These are phyloP conservation scores for Dictyostelium purpureum DNA, from an alignment of 78 protist species.

Conservation along the genomic window DNA sequence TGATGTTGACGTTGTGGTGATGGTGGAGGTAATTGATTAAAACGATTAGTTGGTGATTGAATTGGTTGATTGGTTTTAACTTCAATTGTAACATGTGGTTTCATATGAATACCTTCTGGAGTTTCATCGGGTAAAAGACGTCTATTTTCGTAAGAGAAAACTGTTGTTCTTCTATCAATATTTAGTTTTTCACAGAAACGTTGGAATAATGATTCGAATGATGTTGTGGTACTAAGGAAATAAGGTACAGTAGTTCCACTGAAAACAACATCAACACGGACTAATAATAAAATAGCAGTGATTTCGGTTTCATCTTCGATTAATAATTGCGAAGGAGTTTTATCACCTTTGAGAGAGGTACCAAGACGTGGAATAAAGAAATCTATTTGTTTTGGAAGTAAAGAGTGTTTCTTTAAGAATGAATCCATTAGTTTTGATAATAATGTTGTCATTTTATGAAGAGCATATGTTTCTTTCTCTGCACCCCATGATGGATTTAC, in stretches of 20 bases:
- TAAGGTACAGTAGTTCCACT: constrained; percentile 31
- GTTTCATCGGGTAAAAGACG: constrained; percentile 28
- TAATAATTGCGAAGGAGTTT: constrained; percentile 20
- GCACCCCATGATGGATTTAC: constrained; percentile 47
- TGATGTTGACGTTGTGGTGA: background rate
- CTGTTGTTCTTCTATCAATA: background rate
- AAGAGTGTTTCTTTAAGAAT: constrained; percentile 43
- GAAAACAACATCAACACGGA: constrained; percentile 24
- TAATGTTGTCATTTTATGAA: constrained; percentile 50
- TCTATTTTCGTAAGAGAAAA: constrained; percentile 8
- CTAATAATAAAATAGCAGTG: constrained; percentile 7
- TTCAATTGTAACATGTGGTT: constrained; percentile 23
- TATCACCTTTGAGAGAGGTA: background rate
- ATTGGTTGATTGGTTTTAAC: background rate
- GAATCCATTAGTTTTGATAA: constrained; percentile 55
- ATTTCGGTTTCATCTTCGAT: constrained; percentile 31
- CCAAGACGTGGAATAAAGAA: background rate
- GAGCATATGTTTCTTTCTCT: constrained; percentile 71
- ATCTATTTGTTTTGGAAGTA: constrained; percentile 27
- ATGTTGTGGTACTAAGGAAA: constrained; percentile 25
- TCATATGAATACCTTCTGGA: constrained; percentile 52
- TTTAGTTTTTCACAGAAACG: constrained; percentile 54
- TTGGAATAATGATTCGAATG: constrained; percentile 51
- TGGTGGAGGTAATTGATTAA: background rate
- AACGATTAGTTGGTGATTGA: background rate